Conservation (phyloP, 768 basidiomycete species). For the Rubroboletus pulcherrimus region DNA sequence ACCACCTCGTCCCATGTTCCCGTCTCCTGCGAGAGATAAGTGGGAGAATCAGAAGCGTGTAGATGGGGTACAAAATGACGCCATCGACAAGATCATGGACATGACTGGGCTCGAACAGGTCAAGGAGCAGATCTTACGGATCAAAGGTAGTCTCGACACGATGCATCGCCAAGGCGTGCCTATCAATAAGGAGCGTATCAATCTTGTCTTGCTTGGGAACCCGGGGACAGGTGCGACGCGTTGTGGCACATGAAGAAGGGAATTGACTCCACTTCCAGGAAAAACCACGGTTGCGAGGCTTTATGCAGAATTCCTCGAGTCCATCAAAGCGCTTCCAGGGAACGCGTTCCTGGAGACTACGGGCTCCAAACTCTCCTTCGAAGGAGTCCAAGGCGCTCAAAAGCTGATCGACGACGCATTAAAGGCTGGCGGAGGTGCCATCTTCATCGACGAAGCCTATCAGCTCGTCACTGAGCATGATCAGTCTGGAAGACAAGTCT, state of each 20-base stretch:
- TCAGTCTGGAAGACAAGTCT: conserved; percentile 50
- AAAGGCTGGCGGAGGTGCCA: conserved; percentile 56
- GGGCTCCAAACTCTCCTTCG: conserved; percentile 55
- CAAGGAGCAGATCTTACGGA: conserved; percentile 54
- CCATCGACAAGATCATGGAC: conserved; percentile 65
- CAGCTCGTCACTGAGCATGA: conserved; percentile 54
- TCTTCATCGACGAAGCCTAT: conserved; percentile 76
- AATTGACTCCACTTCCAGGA: conserved; percentile 34
- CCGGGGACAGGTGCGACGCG: conserved; percentile 61
- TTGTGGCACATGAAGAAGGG: background rate
- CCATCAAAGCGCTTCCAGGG: conserved; percentile 52
- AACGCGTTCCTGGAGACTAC: conserved; percentile 58
- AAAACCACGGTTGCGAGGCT: conserved; percentile 69
- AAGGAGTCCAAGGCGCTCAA: conserved; percentile 52
- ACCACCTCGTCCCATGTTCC: conserved; percentile 14
- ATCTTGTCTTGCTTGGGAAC: conserved; percentile 62
- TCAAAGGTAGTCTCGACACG: conserved; percentile 57
- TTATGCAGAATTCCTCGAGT: conserved; percentile 62
- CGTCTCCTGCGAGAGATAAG: conserved; percentile 40
- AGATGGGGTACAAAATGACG: conserved; percentile 47
- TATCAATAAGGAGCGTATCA: conserved; percentile 54
- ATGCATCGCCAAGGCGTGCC: conserved; percentile 51
- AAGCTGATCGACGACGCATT: conserved; percentile 49
- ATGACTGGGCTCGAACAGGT: conserved; percentile 69
- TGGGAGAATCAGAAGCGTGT: conserved; percentile 59